Conservation (phyloP, 2,329 filamentous ascomycete genomes). For the Pyrenophora teres region DNA sequence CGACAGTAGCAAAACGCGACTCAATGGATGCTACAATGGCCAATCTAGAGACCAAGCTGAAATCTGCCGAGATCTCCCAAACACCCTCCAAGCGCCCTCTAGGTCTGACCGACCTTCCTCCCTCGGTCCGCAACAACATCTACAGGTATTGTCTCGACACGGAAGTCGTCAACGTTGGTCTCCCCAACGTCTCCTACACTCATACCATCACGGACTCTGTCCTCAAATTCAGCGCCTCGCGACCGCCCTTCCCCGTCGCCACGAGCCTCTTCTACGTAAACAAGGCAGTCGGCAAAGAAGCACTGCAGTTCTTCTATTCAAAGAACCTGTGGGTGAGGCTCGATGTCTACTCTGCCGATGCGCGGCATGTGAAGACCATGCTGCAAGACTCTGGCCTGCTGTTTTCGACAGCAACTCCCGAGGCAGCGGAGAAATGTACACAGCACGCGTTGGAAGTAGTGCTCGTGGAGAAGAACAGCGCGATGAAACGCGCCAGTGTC, state of each 20-base stretch:
- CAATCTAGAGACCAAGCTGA: slow-evolving; percentile 20
- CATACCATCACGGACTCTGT: slow-evolving; percentile 26
- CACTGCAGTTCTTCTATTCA: slow-evolving; percentile 37
- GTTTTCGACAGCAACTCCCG: slow-evolving; percentile 23
- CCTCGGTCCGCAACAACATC: slow-evolving; percentile 40
- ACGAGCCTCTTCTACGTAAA: slow-evolving; percentile 35
- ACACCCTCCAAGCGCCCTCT: slow-evolving; percentile 29
- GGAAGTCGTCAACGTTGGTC: slow-evolving; percentile 38
- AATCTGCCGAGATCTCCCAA: slow-evolving; percentile 16
- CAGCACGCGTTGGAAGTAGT: slow-evolving; percentile 37
- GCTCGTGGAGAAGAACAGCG: slow-evolving; percentile 36
- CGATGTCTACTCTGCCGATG: slow-evolving; percentile 32
- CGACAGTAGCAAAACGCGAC: slow-evolving; percentile 28
- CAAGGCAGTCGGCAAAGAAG: slow-evolving; percentile 30
- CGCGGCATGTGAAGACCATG: slow-evolving; percentile 39
- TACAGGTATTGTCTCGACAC: slow-evolving; percentile 42
- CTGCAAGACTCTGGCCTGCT: slow-evolving; percentile 40
- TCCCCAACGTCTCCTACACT: slow-evolving; percentile 38
- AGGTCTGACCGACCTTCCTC: slow-evolving; percentile 32
- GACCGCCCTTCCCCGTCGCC: slow-evolving; percentile 32
- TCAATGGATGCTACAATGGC: slow-evolving; percentile 38
- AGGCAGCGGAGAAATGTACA: slow-evolving; percentile 12
- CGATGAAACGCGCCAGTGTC: slow-evolving; percentile 31
- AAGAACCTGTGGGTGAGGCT: slow-evolving; percentile 40
- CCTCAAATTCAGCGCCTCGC: slow-evolving; percentile 36